Conservation (phyloP, 2,329 filamentous ascomycete species). For the Eutypa lata region DNA sequence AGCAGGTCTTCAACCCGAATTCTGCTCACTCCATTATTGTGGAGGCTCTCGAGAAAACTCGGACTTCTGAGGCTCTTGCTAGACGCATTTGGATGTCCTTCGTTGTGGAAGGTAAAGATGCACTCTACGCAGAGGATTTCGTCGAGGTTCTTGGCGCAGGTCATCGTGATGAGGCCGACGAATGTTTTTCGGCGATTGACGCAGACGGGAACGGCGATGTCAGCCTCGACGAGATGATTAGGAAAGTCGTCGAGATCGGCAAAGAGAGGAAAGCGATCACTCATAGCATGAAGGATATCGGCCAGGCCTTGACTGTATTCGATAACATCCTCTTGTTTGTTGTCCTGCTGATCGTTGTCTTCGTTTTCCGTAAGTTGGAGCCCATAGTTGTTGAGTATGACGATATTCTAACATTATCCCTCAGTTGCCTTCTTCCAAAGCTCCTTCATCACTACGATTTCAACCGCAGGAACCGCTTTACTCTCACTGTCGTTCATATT, state of each 20-base stretch:
- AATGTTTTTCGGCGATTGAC: slow-evolving; percentile 79
- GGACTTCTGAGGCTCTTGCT: slow-evolving; percentile 87
- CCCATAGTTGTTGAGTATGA: neutral
- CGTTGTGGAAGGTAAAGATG: slow-evolving; percentile 82
- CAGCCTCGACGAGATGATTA: slow-evolving; percentile 90
- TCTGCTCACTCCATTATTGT: slow-evolving; percentile 87
- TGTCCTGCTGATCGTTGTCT: slow-evolving; percentile 74
- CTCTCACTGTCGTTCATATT: slow-evolving; percentile 98
- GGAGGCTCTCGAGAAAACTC: slow-evolving; percentile 80
- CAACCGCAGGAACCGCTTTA: slow-evolving; percentile 86
- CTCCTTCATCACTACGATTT: slow-evolving; percentile 79
- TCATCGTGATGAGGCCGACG: slow-evolving; percentile 75
- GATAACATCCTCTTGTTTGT: slow-evolving; percentile 82
- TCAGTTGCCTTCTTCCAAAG: slow-evolving; percentile 82
- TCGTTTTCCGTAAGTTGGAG: slow-evolving; percentile 69
- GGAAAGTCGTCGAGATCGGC: slow-evolving; percentile 79
- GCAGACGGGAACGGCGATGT: slow-evolving; percentile 90
- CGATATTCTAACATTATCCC: neutral
- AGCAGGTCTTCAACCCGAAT: slow-evolving; percentile 90
- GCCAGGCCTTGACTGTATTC: slow-evolving; percentile 87
- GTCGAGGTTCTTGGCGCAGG: slow-evolving; percentile 79
- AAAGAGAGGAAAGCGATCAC: slow-evolving; percentile 84
- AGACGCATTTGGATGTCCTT: slow-evolving; percentile 97
- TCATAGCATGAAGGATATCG: slow-evolving; percentile 95
- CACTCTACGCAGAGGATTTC: slow-evolving; percentile 77